These are phyloP conservation scores for Phycomyces blakesleeanus DNA, from an alignment of 192 early-diverging fungal species.

Conservation along the genomic window DNA sequence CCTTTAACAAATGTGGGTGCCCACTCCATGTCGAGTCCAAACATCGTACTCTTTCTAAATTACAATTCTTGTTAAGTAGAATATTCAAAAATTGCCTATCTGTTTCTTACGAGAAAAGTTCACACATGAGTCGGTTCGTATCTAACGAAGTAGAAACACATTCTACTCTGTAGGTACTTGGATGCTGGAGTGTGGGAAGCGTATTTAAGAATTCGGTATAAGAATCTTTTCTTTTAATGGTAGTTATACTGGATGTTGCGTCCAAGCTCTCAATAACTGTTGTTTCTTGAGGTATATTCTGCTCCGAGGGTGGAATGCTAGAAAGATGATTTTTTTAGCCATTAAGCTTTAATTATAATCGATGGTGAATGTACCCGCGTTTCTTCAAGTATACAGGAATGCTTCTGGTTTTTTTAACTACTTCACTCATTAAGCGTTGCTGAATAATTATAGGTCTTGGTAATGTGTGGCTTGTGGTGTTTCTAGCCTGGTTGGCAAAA, in stretches of 20 bases:
- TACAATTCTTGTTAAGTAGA: background rate
- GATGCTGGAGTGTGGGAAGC: constrained; percentile 5
- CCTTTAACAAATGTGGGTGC: constrained; percentile 26
- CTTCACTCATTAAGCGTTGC: too few relatives aligned
- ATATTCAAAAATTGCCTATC: background rate
- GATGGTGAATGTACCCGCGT: too few relatives aligned
- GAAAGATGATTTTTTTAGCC: too few relatives aligned
- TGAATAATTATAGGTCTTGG: too few relatives aligned
- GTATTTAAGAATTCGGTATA: background rate
- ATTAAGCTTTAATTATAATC: too few relatives aligned
- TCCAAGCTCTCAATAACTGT: too few relatives aligned
- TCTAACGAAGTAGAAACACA: background rate
- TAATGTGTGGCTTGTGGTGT: too few relatives aligned
- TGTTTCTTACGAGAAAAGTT: constrained; percentile 1
- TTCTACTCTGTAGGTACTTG: constrained; percentile 2
- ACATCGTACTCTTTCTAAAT: constrained; percentile 13
- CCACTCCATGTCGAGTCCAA: constrained; percentile 37
- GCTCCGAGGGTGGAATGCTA: too few relatives aligned
- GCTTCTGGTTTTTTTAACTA: too few relatives aligned
- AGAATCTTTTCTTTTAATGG: background rate
- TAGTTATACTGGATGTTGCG: background rate
- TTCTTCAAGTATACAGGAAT: too few relatives aligned
- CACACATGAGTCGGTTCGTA: background rate
- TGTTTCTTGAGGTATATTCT: too few relatives aligned
- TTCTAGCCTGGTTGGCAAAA: too few relatives aligned